A percentile compares a stretch with the other conserved stretches of the same genome.
These are phyloP conservation scores for Axilococcus clingmanii DNA, from an alignment of 139 green algal genomes.

Conservation along the genomic window DNA sequence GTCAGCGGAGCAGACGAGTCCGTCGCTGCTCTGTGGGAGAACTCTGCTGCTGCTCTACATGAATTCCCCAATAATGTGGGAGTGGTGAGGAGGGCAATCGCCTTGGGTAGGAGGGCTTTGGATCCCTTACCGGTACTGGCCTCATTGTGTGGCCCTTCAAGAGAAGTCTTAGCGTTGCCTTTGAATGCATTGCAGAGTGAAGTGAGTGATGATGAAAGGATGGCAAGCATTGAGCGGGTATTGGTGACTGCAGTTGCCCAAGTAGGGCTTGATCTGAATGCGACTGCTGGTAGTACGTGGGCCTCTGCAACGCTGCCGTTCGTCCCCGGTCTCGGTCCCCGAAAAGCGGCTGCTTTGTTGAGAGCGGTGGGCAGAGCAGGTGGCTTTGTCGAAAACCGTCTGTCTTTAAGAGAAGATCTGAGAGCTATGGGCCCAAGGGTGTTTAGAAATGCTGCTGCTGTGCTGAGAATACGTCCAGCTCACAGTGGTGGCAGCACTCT, in stretches of 20 bases:
- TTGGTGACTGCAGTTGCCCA: conserved; percentile 47
- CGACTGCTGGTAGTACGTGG: conserved; percentile 58
- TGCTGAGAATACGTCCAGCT: conserved; percentile 51
- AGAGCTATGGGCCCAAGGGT: conserved; percentile 43
- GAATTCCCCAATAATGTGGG: conserved; percentile 48
- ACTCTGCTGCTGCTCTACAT: conserved; percentile 38
- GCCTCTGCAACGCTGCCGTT: conserved; percentile 61
- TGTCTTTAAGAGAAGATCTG: conserved; percentile 35
- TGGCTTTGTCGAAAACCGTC: conserved; percentile 16
- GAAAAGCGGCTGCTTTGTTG: conserved; percentile 72
- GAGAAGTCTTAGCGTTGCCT: conserved; percentile 27
- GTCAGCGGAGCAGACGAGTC: conserved; percentile 54
- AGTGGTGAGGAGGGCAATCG: conserved; percentile 73
- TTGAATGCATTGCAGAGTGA: conserved; percentile 43
- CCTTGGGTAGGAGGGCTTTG: conserved; percentile 61
- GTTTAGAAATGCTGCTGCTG: conserved; percentile 60
- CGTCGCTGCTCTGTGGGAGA: conserved; percentile 70
- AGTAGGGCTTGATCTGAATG: conserved; percentile 79
- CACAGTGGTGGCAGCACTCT: conserved; percentile 34
- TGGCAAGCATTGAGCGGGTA: conserved; percentile 33
- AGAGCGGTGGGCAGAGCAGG: conserved; percentile 18
- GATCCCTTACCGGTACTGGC: conserved; percentile 77
- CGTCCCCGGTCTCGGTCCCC: conserved; percentile 70
- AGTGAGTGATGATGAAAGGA: conserved; percentile 41
- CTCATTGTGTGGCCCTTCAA: conserved; percentile 37